These are phyloP conservation scores for Ambrosia trifida DNA, from an alignment of 129 eudicot genomes.

Conservation along the genomic window DNA sequence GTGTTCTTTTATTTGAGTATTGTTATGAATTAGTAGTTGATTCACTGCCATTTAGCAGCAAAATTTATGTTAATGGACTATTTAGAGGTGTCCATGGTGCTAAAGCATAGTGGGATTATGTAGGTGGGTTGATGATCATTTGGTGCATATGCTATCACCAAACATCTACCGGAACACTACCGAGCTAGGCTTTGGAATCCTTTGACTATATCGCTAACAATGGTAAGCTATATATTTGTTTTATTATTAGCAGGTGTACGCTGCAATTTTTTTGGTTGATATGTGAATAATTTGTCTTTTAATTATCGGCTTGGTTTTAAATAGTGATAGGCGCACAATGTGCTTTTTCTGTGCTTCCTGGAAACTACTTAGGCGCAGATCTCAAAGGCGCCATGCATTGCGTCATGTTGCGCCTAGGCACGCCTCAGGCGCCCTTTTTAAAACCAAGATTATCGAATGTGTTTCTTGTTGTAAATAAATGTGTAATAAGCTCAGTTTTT, in stretches of 20 bases:
- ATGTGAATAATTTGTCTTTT: slow-evolving; percentile 3
- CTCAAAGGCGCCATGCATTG: too few relatives aligned
- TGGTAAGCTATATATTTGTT: too few relatives aligned
- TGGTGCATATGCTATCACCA: slow-evolving; percentile 70
- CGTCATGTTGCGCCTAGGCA: too few relatives aligned
- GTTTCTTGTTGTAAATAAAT: neutral
- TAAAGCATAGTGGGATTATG: slow-evolving; percentile 19
- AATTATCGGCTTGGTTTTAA: too few relatives aligned
- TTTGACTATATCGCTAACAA: slow-evolving; percentile 60
- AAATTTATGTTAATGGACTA: neutral
- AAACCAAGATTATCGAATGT: neutral
- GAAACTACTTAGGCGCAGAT: too few relatives aligned
- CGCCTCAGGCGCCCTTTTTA: too few relatives aligned
- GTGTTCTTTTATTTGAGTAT: too few relatives aligned
- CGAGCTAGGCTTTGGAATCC: slow-evolving; percentile 71
- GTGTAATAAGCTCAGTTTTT: neutral
- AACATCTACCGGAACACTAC: slow-evolving; percentile 58
- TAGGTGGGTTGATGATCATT: slow-evolving; percentile 75
- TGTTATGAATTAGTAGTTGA: too few relatives aligned
- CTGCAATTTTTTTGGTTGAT: slow-evolving; percentile 1
- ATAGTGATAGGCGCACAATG: too few relatives aligned
- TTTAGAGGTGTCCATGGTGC: neutral
- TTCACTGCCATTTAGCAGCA: neutral
- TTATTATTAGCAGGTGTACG: neutral
- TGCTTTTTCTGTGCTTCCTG: too few relatives aligned